These are phyloP conservation scores for Ceratobasidium sp. DNA, from an alignment of 1,284 basidiomycete species.

Conservation along the genomic window DNA sequence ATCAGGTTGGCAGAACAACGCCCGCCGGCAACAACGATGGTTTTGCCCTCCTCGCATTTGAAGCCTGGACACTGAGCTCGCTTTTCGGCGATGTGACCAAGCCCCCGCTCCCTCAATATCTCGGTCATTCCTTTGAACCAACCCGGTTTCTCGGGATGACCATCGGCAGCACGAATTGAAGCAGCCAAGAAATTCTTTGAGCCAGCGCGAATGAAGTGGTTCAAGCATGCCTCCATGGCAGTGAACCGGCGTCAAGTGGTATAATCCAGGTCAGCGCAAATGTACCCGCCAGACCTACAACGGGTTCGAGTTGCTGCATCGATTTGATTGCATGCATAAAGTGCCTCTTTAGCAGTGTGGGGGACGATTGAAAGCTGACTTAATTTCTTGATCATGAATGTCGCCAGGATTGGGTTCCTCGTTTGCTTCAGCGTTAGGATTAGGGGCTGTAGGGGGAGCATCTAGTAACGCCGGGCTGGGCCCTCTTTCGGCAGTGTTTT, in stretches of 20 bases:
- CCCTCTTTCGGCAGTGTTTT: background rate
- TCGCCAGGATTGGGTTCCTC: background rate
- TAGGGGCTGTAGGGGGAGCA: background rate
- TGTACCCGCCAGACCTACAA: slow-evolving; percentile 5
- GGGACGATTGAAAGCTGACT: background rate
- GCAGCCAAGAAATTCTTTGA: slow-evolving; percentile 6
- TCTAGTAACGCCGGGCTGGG: background rate
- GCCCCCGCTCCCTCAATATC: slow-evolving; percentile 10
- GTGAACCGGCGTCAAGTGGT: background rate
- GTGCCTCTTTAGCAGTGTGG: background rate
- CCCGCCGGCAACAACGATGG: slow-evolving; percentile 39
- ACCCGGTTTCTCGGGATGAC: too few species aligned
- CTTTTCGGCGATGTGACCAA: background rate
- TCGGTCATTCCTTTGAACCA: slow-evolving; percentile 45
- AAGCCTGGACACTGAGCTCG: slow-evolving; percentile 38
- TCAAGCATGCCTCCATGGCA: slow-evolving; percentile 19
- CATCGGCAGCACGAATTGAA: background rate
- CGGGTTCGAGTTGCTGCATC: background rate
- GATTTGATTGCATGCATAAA: background rate
- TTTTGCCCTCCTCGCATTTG: slow-evolving; percentile 24
- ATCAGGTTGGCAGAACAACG: slow-evolving; percentile 36
- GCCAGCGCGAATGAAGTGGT: background rate
- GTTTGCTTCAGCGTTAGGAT: background rate
- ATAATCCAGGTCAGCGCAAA: background rate
- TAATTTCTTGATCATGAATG: background rate